Conservation (phyloP, 495 filamentous ascomycete genomes). For the Penicillium taxi region DNA sequence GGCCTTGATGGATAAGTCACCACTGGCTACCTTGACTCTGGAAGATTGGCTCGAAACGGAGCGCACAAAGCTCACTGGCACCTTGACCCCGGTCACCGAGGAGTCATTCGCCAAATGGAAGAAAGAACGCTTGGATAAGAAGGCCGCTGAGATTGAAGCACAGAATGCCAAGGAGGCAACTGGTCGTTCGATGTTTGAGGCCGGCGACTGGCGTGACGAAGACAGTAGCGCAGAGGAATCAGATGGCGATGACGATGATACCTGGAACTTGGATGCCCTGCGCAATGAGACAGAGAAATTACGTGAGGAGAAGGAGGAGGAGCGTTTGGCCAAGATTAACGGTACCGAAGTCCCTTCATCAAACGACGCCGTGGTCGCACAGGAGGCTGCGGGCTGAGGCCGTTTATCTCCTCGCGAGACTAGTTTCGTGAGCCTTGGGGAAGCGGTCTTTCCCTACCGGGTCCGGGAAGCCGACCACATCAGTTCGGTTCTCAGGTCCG, state of each 20-base stretch:
- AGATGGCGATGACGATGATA: slow-evolving; percentile 47
- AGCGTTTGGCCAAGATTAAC: slow-evolving; percentile 32
- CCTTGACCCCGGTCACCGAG: slow-evolving; percentile 81
- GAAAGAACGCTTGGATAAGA: slow-evolving; percentile 87
- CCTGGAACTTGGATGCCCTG: slow-evolving; percentile 72
- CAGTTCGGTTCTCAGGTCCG: slow-evolving; percentile 17
- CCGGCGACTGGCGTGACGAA: slow-evolving; percentile 78
- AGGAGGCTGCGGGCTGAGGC: slow-evolving; percentile 29
- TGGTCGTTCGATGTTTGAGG: slow-evolving; percentile 89
- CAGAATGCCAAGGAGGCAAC: slow-evolving; percentile 88
- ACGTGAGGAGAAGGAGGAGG: slow-evolving; percentile 36
- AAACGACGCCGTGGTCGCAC: slow-evolving; percentile 15
- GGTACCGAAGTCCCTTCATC: slow-evolving; percentile 21
- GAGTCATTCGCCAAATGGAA: slow-evolving; percentile 96
- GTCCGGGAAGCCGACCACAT: slow-evolving; percentile 17
- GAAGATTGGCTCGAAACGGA: slow-evolving; percentile 97
- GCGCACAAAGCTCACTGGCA: slow-evolving; percentile 85
- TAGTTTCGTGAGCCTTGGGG: slow-evolving; percentile 26
- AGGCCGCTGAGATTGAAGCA: slow-evolving; percentile 84
- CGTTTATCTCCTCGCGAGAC: slow-evolving; percentile 14
- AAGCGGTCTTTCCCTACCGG: slow-evolving; percentile 14
- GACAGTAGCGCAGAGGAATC: slow-evolving; percentile 53
- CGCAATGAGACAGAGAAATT: slow-evolving; percentile 63
- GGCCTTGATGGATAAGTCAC: slow-evolving; percentile 93
- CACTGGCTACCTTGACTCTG: slow-evolving; percentile 85